A percentile compares a stretch with the other conserved stretches of the same genome.
phyloP scores from a whole-genome alignment of 2,329 filamentous ascomycete species.

The Aspergillus puulaauensis region DNA sequence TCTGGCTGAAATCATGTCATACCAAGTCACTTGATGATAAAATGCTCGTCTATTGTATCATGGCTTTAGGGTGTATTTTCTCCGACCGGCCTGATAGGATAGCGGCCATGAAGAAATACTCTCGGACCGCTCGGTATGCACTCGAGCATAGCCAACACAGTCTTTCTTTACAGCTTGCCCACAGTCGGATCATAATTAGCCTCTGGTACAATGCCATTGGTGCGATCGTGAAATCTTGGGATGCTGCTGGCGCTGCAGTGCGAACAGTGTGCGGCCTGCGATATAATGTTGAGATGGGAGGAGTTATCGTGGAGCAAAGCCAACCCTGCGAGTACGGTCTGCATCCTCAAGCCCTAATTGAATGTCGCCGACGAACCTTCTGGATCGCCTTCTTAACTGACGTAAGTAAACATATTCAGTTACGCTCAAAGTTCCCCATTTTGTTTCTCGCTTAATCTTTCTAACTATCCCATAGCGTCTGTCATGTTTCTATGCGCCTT shows the following conservation, averaged over 20 bases:
- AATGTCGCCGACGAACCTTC: conserved; percentile 69
- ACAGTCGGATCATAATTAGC: conserved; percentile 65
- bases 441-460: conserved; percentile 9
- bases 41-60: conserved; percentile 61
- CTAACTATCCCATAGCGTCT: conserved; percentile 49
- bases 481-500: conserved; percentile 57
- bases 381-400: conserved; percentile 72
- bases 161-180: conserved; percentile 64
- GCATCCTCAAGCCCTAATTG: conserved; percentile 58
- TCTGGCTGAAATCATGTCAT: conserved; percentile 53
- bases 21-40: conserved; percentile 55
- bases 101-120: conserved; percentile 49
- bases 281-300: conserved; percentile 62
- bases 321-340: conserved; percentile 58
- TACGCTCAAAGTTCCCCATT: background rate
- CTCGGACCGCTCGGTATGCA: conserved; percentile 59
- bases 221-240: conserved; percentile 60
- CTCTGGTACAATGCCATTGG: conserved; percentile 65
- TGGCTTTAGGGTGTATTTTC: conserved; percentile 59
- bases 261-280: conserved; percentile 60
- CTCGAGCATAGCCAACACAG: conserved; percentile 51
- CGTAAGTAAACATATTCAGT: conserved; percentile 36
- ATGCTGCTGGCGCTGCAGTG: conserved; percentile 63
- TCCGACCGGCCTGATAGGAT: conserved; percentile 48
- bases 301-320: conserved; percentile 48